Conservation (phyloP, 441 rosid genomes). For the Erysimum cheiri region DNA sequence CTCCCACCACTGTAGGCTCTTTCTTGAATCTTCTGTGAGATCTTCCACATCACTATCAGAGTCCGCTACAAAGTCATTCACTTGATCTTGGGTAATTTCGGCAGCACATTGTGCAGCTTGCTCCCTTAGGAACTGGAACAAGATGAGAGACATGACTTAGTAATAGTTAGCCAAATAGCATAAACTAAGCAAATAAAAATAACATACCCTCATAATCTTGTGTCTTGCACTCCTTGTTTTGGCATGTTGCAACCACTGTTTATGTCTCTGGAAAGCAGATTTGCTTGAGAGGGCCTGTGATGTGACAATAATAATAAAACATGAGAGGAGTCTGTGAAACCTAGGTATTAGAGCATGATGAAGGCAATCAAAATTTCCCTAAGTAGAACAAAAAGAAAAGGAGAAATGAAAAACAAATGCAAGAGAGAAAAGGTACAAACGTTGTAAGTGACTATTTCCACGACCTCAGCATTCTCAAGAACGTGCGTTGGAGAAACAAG, state of each 20-base stretch:
- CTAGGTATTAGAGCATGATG: slow-evolving; percentile 13
- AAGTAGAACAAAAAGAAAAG: slow-evolving; percentile 14
- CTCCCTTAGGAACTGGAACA: slow-evolving; percentile 83
- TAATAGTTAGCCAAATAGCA: slow-evolving; percentile 15
- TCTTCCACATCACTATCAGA: slow-evolving; percentile 77
- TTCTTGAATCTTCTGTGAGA: slow-evolving; percentile 50
- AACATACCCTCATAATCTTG: slow-evolving; percentile 88
- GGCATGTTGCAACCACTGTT: slow-evolving; percentile 97
- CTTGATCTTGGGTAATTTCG: slow-evolving; percentile 78
- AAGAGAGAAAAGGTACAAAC: slow-evolving; percentile 57
- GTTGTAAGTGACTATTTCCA: slow-evolving; percentile 90
- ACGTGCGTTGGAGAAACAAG: slow-evolving; percentile 80
- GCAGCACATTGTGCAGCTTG: slow-evolving; percentile 86
- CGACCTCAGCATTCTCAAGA: slow-evolving; percentile 96
- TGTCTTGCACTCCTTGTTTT: slow-evolving; percentile 97
- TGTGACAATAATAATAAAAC: slow-evolving; percentile 26
- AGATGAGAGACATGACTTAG: slow-evolving; percentile 31
- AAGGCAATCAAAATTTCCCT: slow-evolving; percentile 6
- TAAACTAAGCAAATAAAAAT: background rate
- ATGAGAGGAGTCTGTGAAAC: slow-evolving; percentile 22
- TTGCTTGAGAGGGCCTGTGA: slow-evolving; percentile 86
- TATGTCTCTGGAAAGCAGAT: slow-evolving; percentile 93
- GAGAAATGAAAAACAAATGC: slow-evolving; percentile 23
- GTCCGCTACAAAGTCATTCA: slow-evolving; percentile 74
- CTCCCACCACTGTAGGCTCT: slow-evolving; percentile 69